phyloP scores from a whole-genome alignment of 2,329 filamentous ascomycete species.

The Talaromyces sp. region DNA sequence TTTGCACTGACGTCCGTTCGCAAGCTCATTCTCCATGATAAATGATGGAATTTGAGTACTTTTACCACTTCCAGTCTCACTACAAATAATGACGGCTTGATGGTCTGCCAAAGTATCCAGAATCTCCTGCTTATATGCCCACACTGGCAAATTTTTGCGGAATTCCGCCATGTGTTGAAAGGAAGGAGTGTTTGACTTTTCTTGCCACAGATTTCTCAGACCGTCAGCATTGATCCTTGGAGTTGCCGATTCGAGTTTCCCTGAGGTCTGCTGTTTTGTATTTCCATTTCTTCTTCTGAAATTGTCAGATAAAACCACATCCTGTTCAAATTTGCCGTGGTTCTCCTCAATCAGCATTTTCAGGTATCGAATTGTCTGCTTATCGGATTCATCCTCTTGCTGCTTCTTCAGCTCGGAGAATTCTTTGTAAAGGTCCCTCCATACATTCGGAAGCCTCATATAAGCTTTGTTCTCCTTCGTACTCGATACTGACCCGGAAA shows the following conservation, averaged over 20 bases:
- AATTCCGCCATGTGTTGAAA: slow-evolving; percentile 77
- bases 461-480: slow-evolving; percentile 82
- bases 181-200: slow-evolving; percentile 48
- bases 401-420: slow-evolving; percentile 67
- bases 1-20: slow-evolving; percentile 76
- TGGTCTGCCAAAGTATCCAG: slow-evolving; percentile 71
- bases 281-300: slow-evolving; percentile 56
- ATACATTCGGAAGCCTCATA: slow-evolving; percentile 70
- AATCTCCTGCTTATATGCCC: slow-evolving; percentile 74
- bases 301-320: slow-evolving; percentile 71
- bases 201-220: slow-evolving; percentile 50
- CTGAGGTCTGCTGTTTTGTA: slow-evolving; percentile 28
- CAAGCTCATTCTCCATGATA: slow-evolving; percentile 82
- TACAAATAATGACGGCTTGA: slow-evolving; percentile 88
- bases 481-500: slow-evolving; percentile 74
- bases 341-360: slow-evolving; percentile 41
- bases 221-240: slow-evolving; percentile 34
- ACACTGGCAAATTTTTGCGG: slow-evolving; percentile 83
- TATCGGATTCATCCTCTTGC: slow-evolving; percentile 66
- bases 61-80: slow-evolving; percentile 95
- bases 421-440: slow-evolving; percentile 83
- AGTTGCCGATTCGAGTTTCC: slow-evolving; percentile 26
- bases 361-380: slow-evolving; percentile 63
- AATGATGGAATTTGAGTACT: slow-evolving; percentile 97
- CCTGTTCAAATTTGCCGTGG: slow-evolving; percentile 56